Percentiles rank a stretch among this genome's conserved stretches.
These are phyloP conservation scores for Coprinopsis sp. DNA, from an alignment of 768 basidiomycete species.

Conservation along the genomic window DNA sequence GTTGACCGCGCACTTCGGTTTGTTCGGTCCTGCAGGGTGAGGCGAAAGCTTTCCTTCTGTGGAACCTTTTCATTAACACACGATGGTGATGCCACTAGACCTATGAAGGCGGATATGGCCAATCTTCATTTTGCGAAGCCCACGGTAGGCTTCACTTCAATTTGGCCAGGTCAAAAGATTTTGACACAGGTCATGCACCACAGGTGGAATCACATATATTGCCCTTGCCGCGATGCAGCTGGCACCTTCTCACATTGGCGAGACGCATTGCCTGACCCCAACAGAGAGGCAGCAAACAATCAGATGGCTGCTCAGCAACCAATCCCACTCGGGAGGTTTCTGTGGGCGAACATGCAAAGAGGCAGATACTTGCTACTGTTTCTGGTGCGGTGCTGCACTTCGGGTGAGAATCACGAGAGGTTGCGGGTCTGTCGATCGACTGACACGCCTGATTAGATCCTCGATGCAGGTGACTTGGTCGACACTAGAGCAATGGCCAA, in stretches of 20 bases:
- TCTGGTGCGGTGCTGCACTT: constrained; percentile 87
- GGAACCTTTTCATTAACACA: constrained; percentile 3
- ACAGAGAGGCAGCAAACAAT: constrained; percentile 51
- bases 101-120: constrained; percentile 91
- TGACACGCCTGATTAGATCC: constrained; percentile 45
- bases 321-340: constrained; percentile 71
- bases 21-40: constrained; percentile 68
- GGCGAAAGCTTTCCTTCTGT: constrained; percentile 15
- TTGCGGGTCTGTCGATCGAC: not conserved
- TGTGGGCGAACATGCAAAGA: constrained; percentile 84
- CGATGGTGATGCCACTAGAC: constrained; percentile 43
- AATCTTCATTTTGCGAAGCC: constrained; percentile 76
- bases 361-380: constrained; percentile 93
- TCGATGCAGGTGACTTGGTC: constrained; percentile 56
- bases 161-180: not conserved
- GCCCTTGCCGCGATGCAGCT: constrained; percentile 73
- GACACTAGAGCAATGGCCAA: constrained; percentile 48
- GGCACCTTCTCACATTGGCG: constrained; percentile 25
- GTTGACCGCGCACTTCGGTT: constrained; percentile 56
- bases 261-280: constrained; percentile 25
- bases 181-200: not conserved
- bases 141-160: constrained; percentile 50
- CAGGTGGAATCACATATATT: constrained; percentile 94
- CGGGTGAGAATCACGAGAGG: constrained; percentile 48
- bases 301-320: constrained; percentile 76